Conservation (phyloP, 2,329 filamentous ascomycete genomes). For the Fusarium subtropicale region DNA sequence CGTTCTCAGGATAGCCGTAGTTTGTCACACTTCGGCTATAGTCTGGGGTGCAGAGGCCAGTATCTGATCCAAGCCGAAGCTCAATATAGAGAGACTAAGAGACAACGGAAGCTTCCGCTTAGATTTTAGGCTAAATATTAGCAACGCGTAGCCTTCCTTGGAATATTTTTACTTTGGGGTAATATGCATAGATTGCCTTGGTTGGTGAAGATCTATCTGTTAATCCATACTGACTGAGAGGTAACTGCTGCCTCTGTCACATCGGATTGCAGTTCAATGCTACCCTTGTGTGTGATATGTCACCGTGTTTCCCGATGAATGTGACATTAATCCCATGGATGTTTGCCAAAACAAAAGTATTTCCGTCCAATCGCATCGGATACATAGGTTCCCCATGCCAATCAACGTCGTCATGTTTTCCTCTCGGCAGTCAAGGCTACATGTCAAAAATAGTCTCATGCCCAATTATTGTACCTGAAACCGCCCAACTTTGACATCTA, state of each 20-base stretch:
- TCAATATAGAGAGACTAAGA: too few species aligned
- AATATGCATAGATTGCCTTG: not conserved
- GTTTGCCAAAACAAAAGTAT: not conserved
- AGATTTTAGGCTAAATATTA: not conserved
- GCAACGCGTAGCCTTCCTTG: not conserved
- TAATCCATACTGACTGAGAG: not conserved
- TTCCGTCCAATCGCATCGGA: not conserved
- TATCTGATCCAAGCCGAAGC: not conserved
- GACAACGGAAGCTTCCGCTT: not conserved
- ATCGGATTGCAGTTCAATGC: not conserved
- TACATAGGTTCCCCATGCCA: not conserved
- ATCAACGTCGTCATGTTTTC: not conserved
- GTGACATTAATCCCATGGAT: not conserved
- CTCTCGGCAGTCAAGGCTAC: not conserved
- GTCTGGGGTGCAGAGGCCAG: not conserved
- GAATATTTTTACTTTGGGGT: not conserved
- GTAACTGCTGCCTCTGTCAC: not conserved
- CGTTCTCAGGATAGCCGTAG: not conserved
- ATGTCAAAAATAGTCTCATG: slow-evolving; percentile 8
- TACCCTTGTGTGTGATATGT: too few species aligned
- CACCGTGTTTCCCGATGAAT: not conserved
- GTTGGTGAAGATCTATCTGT: not conserved
- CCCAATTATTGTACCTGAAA: slow-evolving; percentile 14
- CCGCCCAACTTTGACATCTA: slow-evolving; percentile 1
- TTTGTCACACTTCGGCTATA: not conserved